phyloP scores from a whole-genome alignment of 495 filamentous ascomycete species.

The Lentithecium fluviatile region DNA sequence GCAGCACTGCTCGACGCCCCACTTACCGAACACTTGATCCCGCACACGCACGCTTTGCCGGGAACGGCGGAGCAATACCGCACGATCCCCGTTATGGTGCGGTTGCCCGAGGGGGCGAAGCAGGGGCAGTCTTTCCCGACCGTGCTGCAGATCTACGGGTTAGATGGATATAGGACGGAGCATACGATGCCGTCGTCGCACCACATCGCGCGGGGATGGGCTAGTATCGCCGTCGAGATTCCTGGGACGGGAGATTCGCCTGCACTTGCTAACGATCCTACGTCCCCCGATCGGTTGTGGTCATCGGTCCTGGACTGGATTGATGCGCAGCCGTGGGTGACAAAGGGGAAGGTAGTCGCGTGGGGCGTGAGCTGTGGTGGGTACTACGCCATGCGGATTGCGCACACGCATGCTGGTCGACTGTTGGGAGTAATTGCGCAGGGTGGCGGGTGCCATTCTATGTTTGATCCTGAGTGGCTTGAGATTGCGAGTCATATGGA shows the following conservation, averaged over 20 bases:
- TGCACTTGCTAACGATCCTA: slow-evolving; percentile 24
- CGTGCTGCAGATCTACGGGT: slow-evolving; percentile 20
- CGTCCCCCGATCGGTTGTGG: slow-evolving; percentile 25
- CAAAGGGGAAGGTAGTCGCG: slow-evolving; percentile 25
- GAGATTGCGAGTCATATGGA: slow-evolving; percentile 22
- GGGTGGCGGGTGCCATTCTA: slow-evolving; percentile 30
- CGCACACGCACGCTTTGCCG: slow-evolving; percentile 16
- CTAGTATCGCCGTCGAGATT: slow-evolving; percentile 26
- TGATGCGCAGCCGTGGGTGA: slow-evolving; percentile 20
- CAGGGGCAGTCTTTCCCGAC: slow-evolving; percentile 15
- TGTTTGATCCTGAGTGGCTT: slow-evolving; percentile 30
- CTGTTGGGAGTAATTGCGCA: slow-evolving; percentile 24
- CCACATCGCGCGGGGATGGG: slow-evolving; percentile 18
- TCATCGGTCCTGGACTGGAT: slow-evolving; percentile 30
- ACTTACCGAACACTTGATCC: slow-evolving; percentile 17
- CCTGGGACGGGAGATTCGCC: slow-evolving; percentile 32
- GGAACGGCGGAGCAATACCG: slow-evolving; percentile 15
- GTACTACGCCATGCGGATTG: slow-evolving; percentile 35
- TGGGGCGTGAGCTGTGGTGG: slow-evolving; percentile 31
- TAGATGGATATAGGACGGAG: slow-evolving; percentile 32
- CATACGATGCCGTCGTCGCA: slow-evolving; percentile 23
- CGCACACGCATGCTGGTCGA: slow-evolving; percentile 28
- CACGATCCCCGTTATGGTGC: slow-evolving; percentile 17
- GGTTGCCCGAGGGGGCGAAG: slow-evolving; percentile 9
- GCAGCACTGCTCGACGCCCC: slow-evolving; percentile 6